Evolutionary conservation across 345 rosid genomes (phyloP), one percentile per base, ranked within the genome.

Genomic region (Camelina hispida): DNA sequence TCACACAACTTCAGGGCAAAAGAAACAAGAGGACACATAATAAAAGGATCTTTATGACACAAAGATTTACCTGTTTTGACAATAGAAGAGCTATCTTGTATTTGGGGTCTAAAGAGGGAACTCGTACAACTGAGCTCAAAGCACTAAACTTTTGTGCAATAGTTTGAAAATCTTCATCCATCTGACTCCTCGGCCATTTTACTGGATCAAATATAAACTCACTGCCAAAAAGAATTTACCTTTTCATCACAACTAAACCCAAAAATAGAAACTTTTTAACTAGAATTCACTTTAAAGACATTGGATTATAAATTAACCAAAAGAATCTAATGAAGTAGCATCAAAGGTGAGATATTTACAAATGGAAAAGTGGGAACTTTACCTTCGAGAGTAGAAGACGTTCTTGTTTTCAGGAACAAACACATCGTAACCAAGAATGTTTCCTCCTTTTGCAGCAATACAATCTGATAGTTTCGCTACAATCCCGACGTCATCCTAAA

Each of bases 371-470:
- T 16, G 9, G 7, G 12, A 50, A 53, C 4, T 14, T 5, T 79
- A 92, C 99, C 96, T 95, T 81, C 99, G 84, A 47, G 93, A 95
- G 80, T 95, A 95, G 78, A 95, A 95, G 38, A 90, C 91, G 66
- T 84, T 86, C 70, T 81, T 85, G 51, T 86, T 90, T 14, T 90
- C 82, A 7, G 97, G 97, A 54, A 95, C 97, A 66, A 92, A 95
- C 46, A 95, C 89, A 84, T 95, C 97, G 18, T 93, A 93, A 9
- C 78, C 88, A 62, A 90, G 96, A 82, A 95, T 95, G 84, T 92
- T 95, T 35, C 96, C 99, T 1, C 99, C 93, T 22, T 87, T 87
- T 22, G 97, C 86, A 76, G 99, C 97, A 79, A 92, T 95, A 51
- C 97, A 92, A 23, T 95, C 97, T 3, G 93, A 95, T 23, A 95